Base-by-base conservation (phyloP, 1,284 basidiomycete species). In the Ceratobasidium sp. region DNA sequence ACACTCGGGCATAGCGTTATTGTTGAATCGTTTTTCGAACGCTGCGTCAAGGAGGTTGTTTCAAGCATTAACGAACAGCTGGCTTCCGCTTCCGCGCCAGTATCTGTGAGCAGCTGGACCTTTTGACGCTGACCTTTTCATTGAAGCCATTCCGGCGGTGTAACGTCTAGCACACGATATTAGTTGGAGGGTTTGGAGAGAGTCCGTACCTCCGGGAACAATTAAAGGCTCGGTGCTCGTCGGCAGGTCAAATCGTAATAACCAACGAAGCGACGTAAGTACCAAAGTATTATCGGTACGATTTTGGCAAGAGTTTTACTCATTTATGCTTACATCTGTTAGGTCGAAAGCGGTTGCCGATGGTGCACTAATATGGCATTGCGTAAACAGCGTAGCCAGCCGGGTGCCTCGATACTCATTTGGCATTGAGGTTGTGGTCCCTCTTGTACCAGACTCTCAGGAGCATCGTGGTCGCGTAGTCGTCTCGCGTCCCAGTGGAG, bases 161-260 rank as follows among this genome's bases (percentile, higher is more conserved):
- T n/a, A n/a, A n/a, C n/a, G n/a, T 26, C 5, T 33, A 79, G 78
- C 55, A 77, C 28, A 72, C 77, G 23, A 39, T 77, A n/a, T 33
- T 77, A n/a, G 67, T 79, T 23, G 78, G 78, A n/a, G 67, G 75
- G 2, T 79, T 77, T 66, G 78, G 78, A 1, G 75, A 79, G 23
- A 77, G 66, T 33, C 51, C 40, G 12, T 64, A 71, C 42, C 28
- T 79, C 2, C 73, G 49, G 1, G 58, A 77, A n/a, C n/a, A 69
- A 23, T 46, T 79, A 12, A 63, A 39, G 2, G 55, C 23, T 18
- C 56, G 46, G 1, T 58, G 71, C 56, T 39, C 42, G 26, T 20
- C 72, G 5, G 55, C 42, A 33, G 28, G 53, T 40, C 18, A 77
- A 20, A 23, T 79, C 13, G 40, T 49, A 10, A 53, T 42, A 15